Conservation (phyloP, 441 rosid genomes). For the Populus tomentosa region DNA sequence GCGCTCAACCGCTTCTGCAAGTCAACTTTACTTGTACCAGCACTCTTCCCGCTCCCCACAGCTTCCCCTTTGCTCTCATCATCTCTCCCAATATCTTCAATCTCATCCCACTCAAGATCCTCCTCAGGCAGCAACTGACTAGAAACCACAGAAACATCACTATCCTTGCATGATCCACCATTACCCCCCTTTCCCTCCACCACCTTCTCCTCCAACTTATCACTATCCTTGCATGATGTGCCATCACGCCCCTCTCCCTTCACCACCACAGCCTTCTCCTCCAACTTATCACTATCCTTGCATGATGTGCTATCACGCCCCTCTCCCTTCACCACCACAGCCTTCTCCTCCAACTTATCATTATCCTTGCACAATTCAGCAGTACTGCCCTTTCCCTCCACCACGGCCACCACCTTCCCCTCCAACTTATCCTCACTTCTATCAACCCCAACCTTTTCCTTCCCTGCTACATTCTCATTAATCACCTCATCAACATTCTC, state of each 20-base stretch:
- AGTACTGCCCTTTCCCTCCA: too few relatives aligned
- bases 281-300: background rate
- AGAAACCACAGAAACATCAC: conserved; percentile 21
- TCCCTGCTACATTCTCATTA: background rate
- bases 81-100: conserved; percentile 80
- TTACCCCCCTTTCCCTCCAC: conserved; percentile 6
- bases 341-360: too few relatives aligned
- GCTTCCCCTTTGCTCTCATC: conserved; percentile 49
- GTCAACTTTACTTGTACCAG: conserved; percentile 54
- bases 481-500: background rate
- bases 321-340: background rate
- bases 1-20: conserved; percentile 61
- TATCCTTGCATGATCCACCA: conserved; percentile 20
- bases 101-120: too few relatives aligned
- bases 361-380: too few relatives aligned
- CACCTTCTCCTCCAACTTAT: background rate
- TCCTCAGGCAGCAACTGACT: conserved; percentile 41
- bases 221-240: background rate
- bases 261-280: background rate
- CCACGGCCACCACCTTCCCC: background rate
- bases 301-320: too few relatives aligned
- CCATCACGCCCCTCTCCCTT: background rate
- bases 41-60: conserved; percentile 25
- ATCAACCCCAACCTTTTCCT: background rate
- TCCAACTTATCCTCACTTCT: background rate